Evolutionary conservation across 805 yeast species (phyloP).

Genomic region (Pichia phayaonensis): DNA sequence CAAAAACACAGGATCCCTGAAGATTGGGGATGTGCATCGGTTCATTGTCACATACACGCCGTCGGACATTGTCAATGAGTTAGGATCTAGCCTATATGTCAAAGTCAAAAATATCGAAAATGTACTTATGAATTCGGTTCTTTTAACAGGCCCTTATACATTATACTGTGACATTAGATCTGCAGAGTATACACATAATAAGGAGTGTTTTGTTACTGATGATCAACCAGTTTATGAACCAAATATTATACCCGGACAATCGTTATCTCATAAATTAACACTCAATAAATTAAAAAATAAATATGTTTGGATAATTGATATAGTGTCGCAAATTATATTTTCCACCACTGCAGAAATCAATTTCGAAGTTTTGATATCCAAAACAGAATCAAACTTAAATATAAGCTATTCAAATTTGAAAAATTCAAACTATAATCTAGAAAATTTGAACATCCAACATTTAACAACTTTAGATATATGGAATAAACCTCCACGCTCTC

Average conservation of each 20-base stretch:
- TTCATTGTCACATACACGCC: constrained; percentile 41
- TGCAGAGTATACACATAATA: constrained; percentile 48
- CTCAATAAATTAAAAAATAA: constrained; percentile 52
- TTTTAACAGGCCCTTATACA: constrained; percentile 81
- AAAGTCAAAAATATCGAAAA: constrained; percentile 66
- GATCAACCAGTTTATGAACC: constrained; percentile 75
- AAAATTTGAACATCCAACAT: constrained; percentile 37
- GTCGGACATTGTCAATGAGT: constrained; percentile 1
- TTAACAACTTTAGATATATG: constrained; percentile 65
- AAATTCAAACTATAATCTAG: constrained; percentile 8
- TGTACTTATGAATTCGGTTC: constrained; percentile 71
- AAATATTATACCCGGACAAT: constrained; percentile 61
- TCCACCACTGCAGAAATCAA: constrained; percentile 59
- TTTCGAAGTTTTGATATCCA: constrained; percentile 53
- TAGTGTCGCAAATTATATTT: constrained; percentile 73
- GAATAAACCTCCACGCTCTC: constrained; percentile 54
- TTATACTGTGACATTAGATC: constrained; percentile 78
- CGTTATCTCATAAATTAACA: constrained; percentile 50
- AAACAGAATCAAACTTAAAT: constrained; percentile 32
- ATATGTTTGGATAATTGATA: constrained; percentile 74
- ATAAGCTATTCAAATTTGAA: constrained; percentile 23
- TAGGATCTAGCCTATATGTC: constrained; percentile 35
- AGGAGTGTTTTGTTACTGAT: constrained; percentile 54
- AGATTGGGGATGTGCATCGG: constrained; percentile 54
- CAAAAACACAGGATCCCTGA: constrained; percentile 31